Evolutionary conservation across 2,329 filamentous ascomycete species (phyloP), one percentile per base, ranked within the genome.

Genomic region (Hymenoscyphus infarciens): DNA sequence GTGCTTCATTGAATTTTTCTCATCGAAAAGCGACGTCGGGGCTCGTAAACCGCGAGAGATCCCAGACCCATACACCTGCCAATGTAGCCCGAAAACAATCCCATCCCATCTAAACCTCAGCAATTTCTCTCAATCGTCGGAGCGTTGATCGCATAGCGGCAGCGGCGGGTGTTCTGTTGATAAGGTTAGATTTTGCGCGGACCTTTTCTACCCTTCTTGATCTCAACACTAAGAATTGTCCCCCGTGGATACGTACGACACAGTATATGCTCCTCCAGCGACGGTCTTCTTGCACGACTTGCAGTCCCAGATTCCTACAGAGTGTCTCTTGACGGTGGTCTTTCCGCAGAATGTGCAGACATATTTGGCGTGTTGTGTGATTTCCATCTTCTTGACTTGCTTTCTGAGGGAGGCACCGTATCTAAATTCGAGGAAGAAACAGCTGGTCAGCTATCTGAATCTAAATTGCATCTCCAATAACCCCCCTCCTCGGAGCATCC

Each of bases 381-480:
- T 91, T 89, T 98, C 95, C 90, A 97, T 97, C 91, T 97, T 97
- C 92, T 98, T 98, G 78, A 95, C 89, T 81, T 92, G 93, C 88
- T 98, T 98, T 83, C 93, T 92, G 82, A 98, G 92, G 77, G 95
- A 98, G 79, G 95, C 94, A 93, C 94, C 95, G 83, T 96, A 96
- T 87, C 92, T 94, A 74, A 71, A 64, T 52, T 52, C 19, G 66
- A 61, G 58, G 55, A 45, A 67, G 55, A 45, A 67, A 56, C 64
- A 52, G 29, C 42, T 25, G 25, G 63, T 72, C 63, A 71, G 70
- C 64, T 42, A 52, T 61, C 59, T 67, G 35, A 54, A 56, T 42
- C 53, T 63, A 22, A 15, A 39, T 35, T n/a, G 19, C 11, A 5
- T 49, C n/a, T 6, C 10, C n/a, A n/a, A 22, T 63, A 25, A 52